These are phyloP conservation scores for Diaporthe sp. DNA, from an alignment of 2,329 filamentous ascomycete genomes.

Conservation along the genomic window DNA sequence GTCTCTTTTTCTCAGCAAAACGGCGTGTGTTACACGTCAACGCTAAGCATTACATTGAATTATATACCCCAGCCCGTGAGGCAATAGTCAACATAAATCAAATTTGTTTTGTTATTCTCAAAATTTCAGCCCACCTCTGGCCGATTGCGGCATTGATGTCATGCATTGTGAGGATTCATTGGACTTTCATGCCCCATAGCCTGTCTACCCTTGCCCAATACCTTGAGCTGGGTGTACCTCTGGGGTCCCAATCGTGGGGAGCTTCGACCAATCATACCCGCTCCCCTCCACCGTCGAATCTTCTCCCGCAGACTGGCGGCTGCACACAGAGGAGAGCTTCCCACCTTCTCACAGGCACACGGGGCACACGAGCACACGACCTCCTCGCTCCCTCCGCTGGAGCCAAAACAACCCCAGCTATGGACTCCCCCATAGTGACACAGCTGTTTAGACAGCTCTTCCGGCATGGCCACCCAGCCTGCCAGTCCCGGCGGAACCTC, in stretches of 20 bases:
- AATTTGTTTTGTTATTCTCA: conserved; percentile 3
- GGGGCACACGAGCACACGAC: not conserved
- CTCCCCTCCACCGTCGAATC: conserved; percentile 8
- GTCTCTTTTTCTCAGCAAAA: conserved; percentile 9
- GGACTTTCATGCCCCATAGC: conserved; percentile 10
- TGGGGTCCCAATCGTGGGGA: conserved; percentile 5
- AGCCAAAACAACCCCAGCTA: conserved; percentile 50
- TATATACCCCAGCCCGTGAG: not conserved
- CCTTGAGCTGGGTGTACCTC: not conserved
- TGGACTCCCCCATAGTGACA: conserved; percentile 85
- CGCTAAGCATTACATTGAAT: not conserved
- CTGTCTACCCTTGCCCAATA: not conserved
- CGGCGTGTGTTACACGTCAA: not conserved
- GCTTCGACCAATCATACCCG: conserved; percentile 31
- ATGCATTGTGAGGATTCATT: conserved; percentile 27
- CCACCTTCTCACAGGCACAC: not conserved
- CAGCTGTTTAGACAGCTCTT: conserved; percentile 90
- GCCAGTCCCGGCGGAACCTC: conserved; percentile 64
- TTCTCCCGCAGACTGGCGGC: conserved; percentile 3
- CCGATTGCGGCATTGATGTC: conserved; percentile 30
- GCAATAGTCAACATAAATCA: not conserved
- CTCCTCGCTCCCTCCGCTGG: not conserved
- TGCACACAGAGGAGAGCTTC: not conserved
- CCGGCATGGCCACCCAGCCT: conserved; percentile 71
- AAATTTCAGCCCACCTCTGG: not conserved